Evolutionary conservation across 768 basidiomycete species (phyloP).

Genomic region (Lentinula sp.): DNA sequence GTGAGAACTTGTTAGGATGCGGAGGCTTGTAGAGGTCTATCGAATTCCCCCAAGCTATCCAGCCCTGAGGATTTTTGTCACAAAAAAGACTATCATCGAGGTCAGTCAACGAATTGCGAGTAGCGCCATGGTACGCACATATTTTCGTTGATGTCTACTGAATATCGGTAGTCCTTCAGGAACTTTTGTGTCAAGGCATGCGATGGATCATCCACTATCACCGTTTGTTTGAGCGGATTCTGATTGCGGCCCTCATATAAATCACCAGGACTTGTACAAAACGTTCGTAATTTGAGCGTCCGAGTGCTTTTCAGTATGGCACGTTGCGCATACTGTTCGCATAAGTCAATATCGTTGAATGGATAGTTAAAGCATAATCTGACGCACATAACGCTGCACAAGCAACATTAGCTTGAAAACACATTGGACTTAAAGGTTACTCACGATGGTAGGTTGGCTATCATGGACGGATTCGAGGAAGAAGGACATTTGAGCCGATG

Average conservation of each 20-base stretch:
- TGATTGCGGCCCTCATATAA: slow-evolving; percentile 54
- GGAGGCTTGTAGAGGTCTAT: slow-evolving; percentile 43
- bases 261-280: slow-evolving; percentile 47
- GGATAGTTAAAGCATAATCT: background rate
- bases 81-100: slow-evolving; percentile 35
- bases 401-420: background rate
- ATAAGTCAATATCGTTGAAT: background rate
- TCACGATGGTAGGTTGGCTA: slow-evolving; percentile 61
- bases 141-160: slow-evolving; percentile 33
- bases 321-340: slow-evolving; percentile 56
- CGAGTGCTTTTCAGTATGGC: slow-evolving; percentile 73
- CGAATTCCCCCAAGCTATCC: slow-evolving; percentile 56
- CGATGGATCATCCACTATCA: slow-evolving; percentile 40
- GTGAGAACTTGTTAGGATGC: slow-evolving; percentile 39
- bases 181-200: slow-evolving; percentile 49
- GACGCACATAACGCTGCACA: slow-evolving; percentile 52
- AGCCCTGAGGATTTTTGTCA: slow-evolving; percentile 58
- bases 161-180: slow-evolving; percentile 47
- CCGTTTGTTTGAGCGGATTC: slow-evolving; percentile 58
- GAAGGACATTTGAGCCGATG: slow-evolving; percentile 42
- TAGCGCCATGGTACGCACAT: slow-evolving; percentile 33
- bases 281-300: slow-evolving; percentile 77
- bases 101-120: background rate
- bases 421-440: slow-evolving; percentile 16
- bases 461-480: slow-evolving; percentile 58